Percentiles rank a stretch among this genome's conserved stretches.
These are phyloP conservation scores for Phytopythium ostracodes DNA, from an alignment of 352 stramenopile genomes.

Conservation along the genomic window DNA sequence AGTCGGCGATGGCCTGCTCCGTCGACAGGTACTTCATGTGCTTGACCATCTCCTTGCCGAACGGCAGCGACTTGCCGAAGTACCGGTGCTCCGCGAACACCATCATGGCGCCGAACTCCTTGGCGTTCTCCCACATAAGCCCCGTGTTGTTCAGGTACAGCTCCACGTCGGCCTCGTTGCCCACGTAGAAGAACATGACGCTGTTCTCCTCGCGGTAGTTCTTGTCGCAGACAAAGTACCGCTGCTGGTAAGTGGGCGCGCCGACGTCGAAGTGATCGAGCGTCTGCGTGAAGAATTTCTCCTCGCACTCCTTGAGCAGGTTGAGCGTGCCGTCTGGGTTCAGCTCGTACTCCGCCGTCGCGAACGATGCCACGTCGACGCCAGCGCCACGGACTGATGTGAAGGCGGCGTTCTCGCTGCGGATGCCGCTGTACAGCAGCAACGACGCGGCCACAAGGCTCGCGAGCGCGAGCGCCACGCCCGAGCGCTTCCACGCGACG, in stretches of 20 bases:
- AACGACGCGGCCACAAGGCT: slow-evolving; percentile 16
- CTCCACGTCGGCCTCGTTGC: slow-evolving; percentile 94
- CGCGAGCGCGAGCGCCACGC: slow-evolving; percentile 12
- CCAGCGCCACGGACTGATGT: neutral
- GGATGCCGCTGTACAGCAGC: slow-evolving; percentile 16
- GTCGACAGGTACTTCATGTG: slow-evolving; percentile 76
- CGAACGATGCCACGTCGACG: neutral
- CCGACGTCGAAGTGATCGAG: slow-evolving; percentile 72
- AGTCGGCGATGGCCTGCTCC: slow-evolving; percentile 83
- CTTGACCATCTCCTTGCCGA: slow-evolving; percentile 59
- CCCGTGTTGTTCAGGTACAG: slow-evolving; percentile 95
- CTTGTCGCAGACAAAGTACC: slow-evolving; percentile 89
- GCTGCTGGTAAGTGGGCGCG: slow-evolving; percentile 68
- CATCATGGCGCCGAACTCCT: slow-evolving; percentile 87
- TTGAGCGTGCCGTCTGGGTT: slow-evolving; percentile 42
- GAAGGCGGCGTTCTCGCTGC: slow-evolving; percentile 1
- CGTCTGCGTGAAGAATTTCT: slow-evolving; percentile 69
- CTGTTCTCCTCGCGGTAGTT: slow-evolving; percentile 45
- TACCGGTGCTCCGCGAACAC: slow-evolving; percentile 97
- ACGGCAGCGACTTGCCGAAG: slow-evolving; percentile 91
- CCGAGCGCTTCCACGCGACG: neutral
- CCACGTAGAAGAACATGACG: slow-evolving; percentile 92
- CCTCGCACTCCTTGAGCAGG: slow-evolving; percentile 53
- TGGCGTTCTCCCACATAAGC: slow-evolving; percentile 95
- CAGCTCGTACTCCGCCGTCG: slow-evolving; percentile 5